Evolutionary conservation across 768 basidiomycete species (phyloP).

Genomic region (Rhodotorula sphaerocarpa): DNA sequence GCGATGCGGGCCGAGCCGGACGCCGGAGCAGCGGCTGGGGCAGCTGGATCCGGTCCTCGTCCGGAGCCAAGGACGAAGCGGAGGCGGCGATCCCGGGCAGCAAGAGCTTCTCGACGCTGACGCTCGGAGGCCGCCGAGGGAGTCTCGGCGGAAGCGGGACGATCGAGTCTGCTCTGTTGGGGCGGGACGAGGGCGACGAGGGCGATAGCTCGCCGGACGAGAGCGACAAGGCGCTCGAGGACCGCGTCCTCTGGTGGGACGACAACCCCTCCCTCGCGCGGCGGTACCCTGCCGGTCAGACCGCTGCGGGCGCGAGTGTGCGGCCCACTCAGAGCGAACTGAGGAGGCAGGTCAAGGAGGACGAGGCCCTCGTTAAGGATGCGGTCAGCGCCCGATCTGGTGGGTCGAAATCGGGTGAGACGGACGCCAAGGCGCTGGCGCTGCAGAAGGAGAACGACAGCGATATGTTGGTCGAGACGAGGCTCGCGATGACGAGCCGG

Average conservation of each 20-base stretch:
- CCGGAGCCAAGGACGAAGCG: too few species aligned
- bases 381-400: slow-evolving; percentile 42
- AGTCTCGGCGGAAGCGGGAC: too few species aligned
- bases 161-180: too few species aligned
- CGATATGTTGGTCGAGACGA: slow-evolving; percentile 28
- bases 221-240: slow-evolving; percentile 47
- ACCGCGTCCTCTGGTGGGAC: slow-evolving; percentile 31
- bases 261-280: too few species aligned
- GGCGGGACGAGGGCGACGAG: slow-evolving; percentile 36
- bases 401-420: slow-evolving; percentile 52
- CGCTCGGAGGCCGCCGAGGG: background rate
- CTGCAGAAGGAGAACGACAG: slow-evolving; percentile 45
- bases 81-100: slow-evolving; percentile 28
- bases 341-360: slow-evolving; percentile 36
- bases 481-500: slow-evolving; percentile 37
- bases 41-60: too few species aligned
- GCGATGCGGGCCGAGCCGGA: slow-evolving; percentile 13
- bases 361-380: slow-evolving; percentile 9
- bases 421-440: slow-evolving; percentile 41
- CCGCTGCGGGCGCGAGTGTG: too few species aligned
- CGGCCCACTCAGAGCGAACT: slow-evolving; percentile 54
- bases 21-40: too few species aligned
- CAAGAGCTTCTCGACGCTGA: slow-evolving; percentile 15
- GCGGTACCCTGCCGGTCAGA: too few species aligned
- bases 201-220: slow-evolving; percentile 42